Evolutionary conservation across 1,139 yeast genomes (phyloP).

Genomic region (Protomyces pachydermus): DNA sequence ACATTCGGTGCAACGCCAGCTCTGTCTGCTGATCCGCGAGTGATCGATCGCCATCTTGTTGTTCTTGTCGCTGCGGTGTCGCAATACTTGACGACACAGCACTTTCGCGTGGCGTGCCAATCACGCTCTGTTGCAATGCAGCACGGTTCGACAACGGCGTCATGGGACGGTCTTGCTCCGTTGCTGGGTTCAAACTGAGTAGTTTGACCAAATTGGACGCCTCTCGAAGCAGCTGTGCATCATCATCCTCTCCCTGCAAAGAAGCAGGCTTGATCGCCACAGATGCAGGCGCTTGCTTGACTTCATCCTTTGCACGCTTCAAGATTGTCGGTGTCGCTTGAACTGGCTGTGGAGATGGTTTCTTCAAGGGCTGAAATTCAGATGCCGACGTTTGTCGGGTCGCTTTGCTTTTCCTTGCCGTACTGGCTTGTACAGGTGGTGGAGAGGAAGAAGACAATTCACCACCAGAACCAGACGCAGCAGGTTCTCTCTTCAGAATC

Average conservation of each 20-base stretch:
- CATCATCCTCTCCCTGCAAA: not conserved
- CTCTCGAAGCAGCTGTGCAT: not conserved
- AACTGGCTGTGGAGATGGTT: not conserved
- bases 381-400: not conserved
- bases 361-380: not conserved
- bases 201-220: not conserved
- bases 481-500: conserved; percentile 16
- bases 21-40: not conserved
- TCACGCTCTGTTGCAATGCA: not conserved
- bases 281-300: not conserved
- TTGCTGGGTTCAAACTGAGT: not conserved
- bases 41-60: not conserved
- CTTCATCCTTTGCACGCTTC: not conserved
- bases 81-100: no score
- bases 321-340: not conserved
- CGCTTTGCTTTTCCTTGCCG: not conserved
- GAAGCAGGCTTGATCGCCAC: not conserved
- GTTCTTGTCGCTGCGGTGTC: no score
- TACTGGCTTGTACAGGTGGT: not conserved
- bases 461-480: not conserved
- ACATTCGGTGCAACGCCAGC: not conserved
- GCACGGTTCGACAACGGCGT: not conserved
- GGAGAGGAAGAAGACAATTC: not conserved
- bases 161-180: not conserved
- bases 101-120: not conserved